phyloP scores from a whole-genome alignment of 2,329 filamentous ascomycete genomes.

The Didymella pinodella region DNA sequence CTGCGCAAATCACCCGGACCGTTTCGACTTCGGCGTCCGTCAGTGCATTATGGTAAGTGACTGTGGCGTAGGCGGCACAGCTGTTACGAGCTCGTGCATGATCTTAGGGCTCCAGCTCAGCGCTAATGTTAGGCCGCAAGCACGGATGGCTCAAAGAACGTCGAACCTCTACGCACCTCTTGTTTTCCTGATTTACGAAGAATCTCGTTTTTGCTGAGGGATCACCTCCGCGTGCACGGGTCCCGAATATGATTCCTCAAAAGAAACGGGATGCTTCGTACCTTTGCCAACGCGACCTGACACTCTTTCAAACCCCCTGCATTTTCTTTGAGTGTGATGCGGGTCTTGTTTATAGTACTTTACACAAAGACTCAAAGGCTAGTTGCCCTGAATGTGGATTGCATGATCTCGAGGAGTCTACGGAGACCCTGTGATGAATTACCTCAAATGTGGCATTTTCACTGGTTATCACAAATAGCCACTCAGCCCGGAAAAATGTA shows the following conservation, averaged over 20 bases:
- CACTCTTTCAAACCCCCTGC: background rate
- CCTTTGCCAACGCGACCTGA: background rate
- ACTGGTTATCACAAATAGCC: conserved; percentile 16
- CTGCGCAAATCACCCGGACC: conserved; percentile 15
- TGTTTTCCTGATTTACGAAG: background rate
- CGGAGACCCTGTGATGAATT: background rate
- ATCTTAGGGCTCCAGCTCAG: conserved; percentile 3
- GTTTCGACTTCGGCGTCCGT: conserved; percentile 7
- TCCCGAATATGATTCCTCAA: no score
- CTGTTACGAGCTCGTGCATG: conserved; percentile 12
- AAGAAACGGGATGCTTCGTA: background rate
- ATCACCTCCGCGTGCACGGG: no score
- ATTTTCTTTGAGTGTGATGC: no score
- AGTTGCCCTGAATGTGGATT: background rate
- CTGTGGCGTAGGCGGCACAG: conserved; percentile 14
- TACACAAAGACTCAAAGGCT: background rate
- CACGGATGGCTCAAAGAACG: conserved; percentile 3
- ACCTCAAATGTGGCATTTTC: background rate
- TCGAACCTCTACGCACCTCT: background rate
- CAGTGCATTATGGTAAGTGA: conserved; percentile 1
- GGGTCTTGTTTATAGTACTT: background rate
- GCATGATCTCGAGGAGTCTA: background rate
- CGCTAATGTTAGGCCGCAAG: conserved; percentile 9
- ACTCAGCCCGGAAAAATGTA: conserved; percentile 1
- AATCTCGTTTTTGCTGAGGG: no score